These are phyloP conservation scores for Anthostomella pinea DNA, from an alignment of 2,329 filamentous ascomycete genomes.

Conservation along the genomic window DNA sequence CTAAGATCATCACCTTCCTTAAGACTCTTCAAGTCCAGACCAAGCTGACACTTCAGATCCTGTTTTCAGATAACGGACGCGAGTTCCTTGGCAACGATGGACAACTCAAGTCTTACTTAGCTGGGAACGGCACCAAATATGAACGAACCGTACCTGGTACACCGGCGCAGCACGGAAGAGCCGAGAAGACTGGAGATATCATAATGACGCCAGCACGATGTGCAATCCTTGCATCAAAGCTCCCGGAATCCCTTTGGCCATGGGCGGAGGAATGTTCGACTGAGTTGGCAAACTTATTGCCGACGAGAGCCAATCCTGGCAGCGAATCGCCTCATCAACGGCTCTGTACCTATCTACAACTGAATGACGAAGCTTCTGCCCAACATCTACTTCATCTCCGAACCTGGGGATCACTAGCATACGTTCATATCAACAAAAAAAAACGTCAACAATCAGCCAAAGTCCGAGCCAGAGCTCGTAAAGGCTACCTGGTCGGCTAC, in stretches of 20 bases:
- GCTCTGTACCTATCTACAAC: neutral
- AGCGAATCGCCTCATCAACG: too few relatives aligned
- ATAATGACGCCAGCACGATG: neutral
- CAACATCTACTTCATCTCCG: neutral
- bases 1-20: too few relatives aligned
- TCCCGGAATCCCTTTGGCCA: conserved; percentile 1
- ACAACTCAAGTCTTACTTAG: too few relatives aligned
- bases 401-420: neutral
- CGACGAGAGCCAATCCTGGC: too few relatives aligned
- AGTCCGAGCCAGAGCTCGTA: neutral
- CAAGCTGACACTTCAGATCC: too few relatives aligned
- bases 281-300: neutral
- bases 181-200: neutral
- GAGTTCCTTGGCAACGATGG: too few relatives aligned
- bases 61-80: too few relatives aligned
- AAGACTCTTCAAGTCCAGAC: too few relatives aligned
- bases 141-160: neutral
- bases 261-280: neutral
- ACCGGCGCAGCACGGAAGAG: neutral
- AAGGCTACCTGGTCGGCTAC: neutral
- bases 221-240: neutral
- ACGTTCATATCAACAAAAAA: neutral
- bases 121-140: neutral
- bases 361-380: neutral
- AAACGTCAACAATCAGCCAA: neutral